Conservation (phyloP, 257 asterid genomes). For the Parsonsia alboflavescens region DNA sequence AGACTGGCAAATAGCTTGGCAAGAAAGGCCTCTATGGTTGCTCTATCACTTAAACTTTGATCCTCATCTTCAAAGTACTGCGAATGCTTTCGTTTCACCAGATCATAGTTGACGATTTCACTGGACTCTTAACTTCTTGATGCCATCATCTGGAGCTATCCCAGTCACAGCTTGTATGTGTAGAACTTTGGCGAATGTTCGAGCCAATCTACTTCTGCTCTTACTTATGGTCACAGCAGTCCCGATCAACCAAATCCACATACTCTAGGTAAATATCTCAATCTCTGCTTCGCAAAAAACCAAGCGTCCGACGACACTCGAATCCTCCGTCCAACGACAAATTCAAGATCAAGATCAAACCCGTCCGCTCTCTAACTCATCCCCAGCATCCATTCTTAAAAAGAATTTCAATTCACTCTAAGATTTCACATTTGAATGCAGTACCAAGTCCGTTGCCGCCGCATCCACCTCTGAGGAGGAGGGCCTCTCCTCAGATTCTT, state of each 20-base stretch:
- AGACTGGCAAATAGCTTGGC: constrained; percentile 69
- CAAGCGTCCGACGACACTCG: too few species aligned
- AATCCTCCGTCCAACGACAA: too few species aligned
- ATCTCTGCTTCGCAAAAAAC: too few species aligned
- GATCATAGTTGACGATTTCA: constrained; percentile 26
- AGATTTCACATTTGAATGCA: constrained; percentile 31
- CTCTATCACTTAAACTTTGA: constrained; percentile 25
- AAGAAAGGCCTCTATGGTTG: constrained; percentile 51
- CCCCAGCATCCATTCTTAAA: constrained; percentile 26
- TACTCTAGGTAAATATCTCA: too few species aligned
- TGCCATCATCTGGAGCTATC: constrained; percentile 30
- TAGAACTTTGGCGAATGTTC: constrained; percentile 63
- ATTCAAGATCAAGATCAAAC: too few species aligned
- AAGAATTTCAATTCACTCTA: constrained; percentile 76
- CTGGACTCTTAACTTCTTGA: constrained; percentile 24
- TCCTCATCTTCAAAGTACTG: constrained; percentile 21
- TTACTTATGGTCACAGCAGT: constrained; percentile 43
- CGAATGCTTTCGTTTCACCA: constrained; percentile 6
- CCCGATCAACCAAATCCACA: constrained; percentile 53
- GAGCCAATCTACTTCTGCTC: constrained; percentile 48
- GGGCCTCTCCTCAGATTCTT: constrained; percentile 21
- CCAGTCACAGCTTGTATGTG: constrained; percentile 43
- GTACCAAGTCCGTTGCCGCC: constrained; percentile 11
- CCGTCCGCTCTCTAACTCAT: too few species aligned
- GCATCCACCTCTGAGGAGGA: constrained; percentile 13